phyloP scores from a whole-genome alignment of 768 basidiomycete genomes.

The Amanita jacksonii region DNA sequence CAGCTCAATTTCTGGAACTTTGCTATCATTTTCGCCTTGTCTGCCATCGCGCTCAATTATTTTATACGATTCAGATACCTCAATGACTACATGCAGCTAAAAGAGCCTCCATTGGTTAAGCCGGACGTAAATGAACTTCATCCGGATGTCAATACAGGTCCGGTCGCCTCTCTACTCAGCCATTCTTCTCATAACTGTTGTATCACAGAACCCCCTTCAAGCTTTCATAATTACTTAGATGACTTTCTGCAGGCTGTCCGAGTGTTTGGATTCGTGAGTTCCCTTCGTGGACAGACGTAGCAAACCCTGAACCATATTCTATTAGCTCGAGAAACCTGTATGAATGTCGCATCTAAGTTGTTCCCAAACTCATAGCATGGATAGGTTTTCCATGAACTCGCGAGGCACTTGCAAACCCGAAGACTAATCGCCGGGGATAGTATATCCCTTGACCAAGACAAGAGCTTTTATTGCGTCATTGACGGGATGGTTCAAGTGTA shows the following conservation, averaged over 20 bases:
- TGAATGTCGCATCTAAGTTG: conserved; percentile 15
- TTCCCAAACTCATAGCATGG: background rate
- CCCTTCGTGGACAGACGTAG: conserved; percentile 1
- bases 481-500: conserved; percentile 97
- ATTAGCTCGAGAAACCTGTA: conserved; percentile 82
- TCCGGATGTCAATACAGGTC: conserved; percentile 78
- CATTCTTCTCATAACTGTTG: conserved; percentile 7
- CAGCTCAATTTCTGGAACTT: conserved; percentile 92
- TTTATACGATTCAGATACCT: conserved; percentile 79
- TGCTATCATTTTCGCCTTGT: conserved; percentile 62
- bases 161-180: background rate
- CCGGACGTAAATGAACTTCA: conserved; percentile 81
- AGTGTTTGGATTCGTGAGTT: conserved; percentile 85
- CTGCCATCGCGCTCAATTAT: conserved; percentile 63
- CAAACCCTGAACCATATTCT: background rate
- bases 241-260: conserved; percentile 95
- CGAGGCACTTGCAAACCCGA: conserved; percentile 90
- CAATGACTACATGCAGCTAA: conserved; percentile 65
- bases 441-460: conserved; percentile 82
- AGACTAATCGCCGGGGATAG: conserved; percentile 95
- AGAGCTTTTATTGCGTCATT: conserved; percentile 96
- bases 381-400: conserved; percentile 94
- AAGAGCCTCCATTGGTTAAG: conserved; percentile 75
- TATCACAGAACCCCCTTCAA: conserved; percentile 48
- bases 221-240: conserved; percentile 94